Base-by-base conservation (phyloP, 2,329 filamentous ascomycete genomes). In the Dothistroma septosporum region DNA sequence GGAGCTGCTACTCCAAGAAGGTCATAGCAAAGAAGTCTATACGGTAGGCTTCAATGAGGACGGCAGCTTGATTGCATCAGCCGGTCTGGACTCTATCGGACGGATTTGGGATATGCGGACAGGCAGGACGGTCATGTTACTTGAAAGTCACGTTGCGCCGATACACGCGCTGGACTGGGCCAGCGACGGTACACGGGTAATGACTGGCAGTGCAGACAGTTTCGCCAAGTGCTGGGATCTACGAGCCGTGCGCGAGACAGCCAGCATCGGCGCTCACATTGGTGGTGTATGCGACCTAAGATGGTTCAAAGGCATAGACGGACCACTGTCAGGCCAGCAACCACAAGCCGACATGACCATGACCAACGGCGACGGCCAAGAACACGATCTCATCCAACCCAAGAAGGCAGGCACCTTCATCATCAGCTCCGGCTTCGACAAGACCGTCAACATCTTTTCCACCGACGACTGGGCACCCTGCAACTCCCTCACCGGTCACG, bases 211-310 rank as follows among this genome's bases (percentile, higher is more conserved):
- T 14, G 91, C 88, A 1, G 94, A 99, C 72, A 93, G 93, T 19
- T 97, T 94, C 85, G 87, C 96, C 71, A 97, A 97, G 76, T 97
- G 93, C 77, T 99, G 94, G 94, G 94, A 99, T 73, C 83, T 99
- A 56, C 87, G 94, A 50, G 93, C 94, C 70, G 92, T 97, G 53
- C 85, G 89, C 68, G 87, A 87, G 64, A 88, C 85, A 0, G 93
- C 91, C 12, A 90, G 89, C 19, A 89, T 99, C 52, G 94, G 93
- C 53, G 93, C 94, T 7, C 94, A 99, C 75, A 88, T 86, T 54
- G 93, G 91, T 65, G 89, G 94, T 35, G 92, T 99, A 8, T 94
- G 92, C 0, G 94, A 99, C 74, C 78, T 99, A 64, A 83, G 92
- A 64, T 97, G 94, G 91, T 97, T 89, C 79, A 95, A 94, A 75